Percentiles rank a stretch among this genome's conserved stretches.
Evolutionary conservation across 805 yeast species (phyloP).

Genomic region (Ogataea degrootiae): DNA sequence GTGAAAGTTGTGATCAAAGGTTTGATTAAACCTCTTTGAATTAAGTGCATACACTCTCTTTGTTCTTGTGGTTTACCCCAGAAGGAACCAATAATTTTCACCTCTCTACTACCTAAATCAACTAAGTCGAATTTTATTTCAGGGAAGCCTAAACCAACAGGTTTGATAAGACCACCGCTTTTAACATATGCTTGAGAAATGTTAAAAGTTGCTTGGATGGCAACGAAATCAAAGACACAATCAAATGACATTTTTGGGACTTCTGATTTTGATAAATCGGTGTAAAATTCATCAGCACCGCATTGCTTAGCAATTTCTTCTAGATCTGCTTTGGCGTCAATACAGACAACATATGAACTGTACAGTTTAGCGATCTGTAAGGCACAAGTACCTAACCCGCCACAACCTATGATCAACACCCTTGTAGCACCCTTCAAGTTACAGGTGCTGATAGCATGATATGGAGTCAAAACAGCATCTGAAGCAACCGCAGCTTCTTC

Average conservation of each 20-base stretch:
- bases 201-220: slow-evolving; percentile 18
- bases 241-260: slow-evolving; percentile 35
- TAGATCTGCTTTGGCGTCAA: slow-evolving; percentile 27
- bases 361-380: slow-evolving; percentile 25
- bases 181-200: slow-evolving; percentile 29
- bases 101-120: slow-evolving; percentile 38
- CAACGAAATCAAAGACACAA: slow-evolving; percentile 25
- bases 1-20: slow-evolving; percentile 31
- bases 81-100: slow-evolving; percentile 34
- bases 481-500: slow-evolving; percentile 31
- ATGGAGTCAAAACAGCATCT: slow-evolving; percentile 31
- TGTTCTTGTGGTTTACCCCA: slow-evolving; percentile 44
- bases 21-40: slow-evolving; percentile 33
- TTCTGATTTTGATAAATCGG: slow-evolving; percentile 23
- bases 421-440: slow-evolving; percentile 17
- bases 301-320: slow-evolving; percentile 26
- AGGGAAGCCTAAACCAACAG: slow-evolving; percentile 39
- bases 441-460: slow-evolving; percentile 29
- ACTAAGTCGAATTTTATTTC: slow-evolving; percentile 30
- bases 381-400: slow-evolving; percentile 32
- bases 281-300: slow-evolving; percentile 41
- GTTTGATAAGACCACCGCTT: slow-evolving; percentile 34
- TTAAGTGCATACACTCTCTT: slow-evolving; percentile 38
- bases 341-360: slow-evolving; percentile 14
- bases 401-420: slow-evolving; percentile 29